Percentiles rank a stretch among this genome's conserved stretches.
phyloP scores from a whole-genome alignment of 306 rosid genomes.

The Lablab purpureus region DNA sequence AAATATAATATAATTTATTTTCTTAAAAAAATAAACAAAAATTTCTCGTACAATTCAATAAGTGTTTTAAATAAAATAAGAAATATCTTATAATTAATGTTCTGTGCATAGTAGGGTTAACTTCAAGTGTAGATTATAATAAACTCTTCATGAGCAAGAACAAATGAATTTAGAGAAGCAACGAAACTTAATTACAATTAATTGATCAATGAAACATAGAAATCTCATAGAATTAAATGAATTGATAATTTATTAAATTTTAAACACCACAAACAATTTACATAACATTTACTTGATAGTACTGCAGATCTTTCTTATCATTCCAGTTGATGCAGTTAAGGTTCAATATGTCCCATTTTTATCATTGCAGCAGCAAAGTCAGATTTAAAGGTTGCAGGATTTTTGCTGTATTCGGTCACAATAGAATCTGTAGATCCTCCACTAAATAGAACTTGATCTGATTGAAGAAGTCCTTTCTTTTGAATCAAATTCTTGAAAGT shows the following conservation, averaged over 20 bases:
- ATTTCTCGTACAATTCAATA: no score
- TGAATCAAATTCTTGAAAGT: conserved; percentile 64
- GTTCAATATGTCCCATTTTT: conserved; percentile 49
- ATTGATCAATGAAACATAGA: not conserved
- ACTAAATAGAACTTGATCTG: conserved; percentile 54
- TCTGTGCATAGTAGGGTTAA: no score
- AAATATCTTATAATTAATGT: no score
- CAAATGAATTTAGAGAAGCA: no score
- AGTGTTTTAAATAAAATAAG: no score
- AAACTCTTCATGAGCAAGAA: no score
- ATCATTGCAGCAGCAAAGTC: conserved; percentile 54
- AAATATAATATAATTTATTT: no score
- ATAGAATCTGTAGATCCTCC: conserved; percentile 47
- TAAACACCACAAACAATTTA: not conserved
- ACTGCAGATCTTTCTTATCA: conserved; percentile 46
- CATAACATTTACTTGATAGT: conserved; percentile 24
- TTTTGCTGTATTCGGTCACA: conserved; percentile 42
- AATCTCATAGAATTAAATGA: not conserved
- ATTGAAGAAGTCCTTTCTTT: conserved; percentile 63
- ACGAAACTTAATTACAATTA: not conserved
- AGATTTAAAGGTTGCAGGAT: conserved; percentile 46
- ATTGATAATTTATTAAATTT: not conserved
- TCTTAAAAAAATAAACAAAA: no score
- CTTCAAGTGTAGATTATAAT: no score
- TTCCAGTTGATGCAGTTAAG: conserved; percentile 42